Evolutionary conservation across 2,329 filamentous ascomycete species (phyloP).

Genomic region (Aureobasidium sp.): DNA sequence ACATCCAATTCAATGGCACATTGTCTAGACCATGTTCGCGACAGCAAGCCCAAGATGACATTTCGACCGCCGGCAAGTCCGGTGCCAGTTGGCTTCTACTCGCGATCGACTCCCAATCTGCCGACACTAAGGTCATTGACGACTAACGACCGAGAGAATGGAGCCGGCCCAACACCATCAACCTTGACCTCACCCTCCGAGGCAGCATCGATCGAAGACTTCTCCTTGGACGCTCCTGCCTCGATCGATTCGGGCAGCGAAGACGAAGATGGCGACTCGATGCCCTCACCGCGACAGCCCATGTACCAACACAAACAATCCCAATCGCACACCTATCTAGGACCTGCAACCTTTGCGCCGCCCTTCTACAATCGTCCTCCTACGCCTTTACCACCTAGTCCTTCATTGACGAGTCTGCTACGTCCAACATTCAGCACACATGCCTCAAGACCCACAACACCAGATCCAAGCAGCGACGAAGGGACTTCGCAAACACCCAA

Average conservation of each 20-base stretch:
- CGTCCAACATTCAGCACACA: constrained; percentile 58
- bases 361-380: constrained; percentile 98
- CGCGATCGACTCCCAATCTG: constrained; percentile 39
- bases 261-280: constrained; percentile 15
- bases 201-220: constrained; percentile 30
- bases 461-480: constrained; percentile 85
- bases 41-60: constrained; percentile 24
- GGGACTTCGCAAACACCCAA: constrained; percentile 32
- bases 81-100: constrained; percentile 33
- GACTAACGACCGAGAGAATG: constrained; percentile 21
- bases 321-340: constrained; percentile 37
- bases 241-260: constrained; percentile 17
- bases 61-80: constrained; percentile 35
- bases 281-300: constrained; percentile 25
- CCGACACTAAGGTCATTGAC: constrained; percentile 25
- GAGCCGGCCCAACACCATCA: constrained; percentile 22
- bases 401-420: constrained; percentile 83
- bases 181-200: constrained; percentile 30
- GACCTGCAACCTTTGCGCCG: constrained; percentile 51
- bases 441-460: constrained; percentile 74
- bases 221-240: constrained; percentile 22
- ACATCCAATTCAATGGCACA: not conserved
- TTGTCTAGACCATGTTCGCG: not conserved
- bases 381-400: constrained; percentile 84
- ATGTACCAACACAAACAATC: constrained; percentile 35